Evolutionary conservation across 2,329 filamentous ascomycete species (phyloP), one percentile per base, ranked within the genome.

Genomic region (Hypoxylon sp.): DNA sequence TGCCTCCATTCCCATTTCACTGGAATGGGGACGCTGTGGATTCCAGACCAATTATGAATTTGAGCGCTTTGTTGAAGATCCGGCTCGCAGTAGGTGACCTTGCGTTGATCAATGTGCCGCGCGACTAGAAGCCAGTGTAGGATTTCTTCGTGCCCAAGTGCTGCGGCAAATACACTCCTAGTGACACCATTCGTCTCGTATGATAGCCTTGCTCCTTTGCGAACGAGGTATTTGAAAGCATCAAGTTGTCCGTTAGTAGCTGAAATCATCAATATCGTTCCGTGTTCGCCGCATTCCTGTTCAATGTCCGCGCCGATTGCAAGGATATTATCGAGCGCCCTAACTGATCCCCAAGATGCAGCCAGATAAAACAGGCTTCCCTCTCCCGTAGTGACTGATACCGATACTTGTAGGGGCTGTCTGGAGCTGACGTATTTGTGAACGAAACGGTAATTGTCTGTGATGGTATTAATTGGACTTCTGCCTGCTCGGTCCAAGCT

Each of bases 291-390:
- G 34, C 43, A 23, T 21, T 50, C 21, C n/a, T 17, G 14, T 30
- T 65, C 63, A 2, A 28, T n/a, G 45, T 65, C 57, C 13, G 60
- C 55, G n/a, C 63, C 63, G 5, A 65, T 57, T 45, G 43, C 41
- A 13, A 65, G 41, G 2, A 61, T 32, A 52, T 61, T 41, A 13
- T 61, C 17, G 14, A 65, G 30, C 5, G 51, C 51, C 41, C 17
- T 46, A 17, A 23, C 17, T 19, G 17, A 23, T 13, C 41, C 41
- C 41, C 41, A 23, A 46, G 17, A 46, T n/a, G 41, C 41, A 19
- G 41, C 41, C 17, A 46, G 11, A 14, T 46, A 4, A 11, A 46
- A 46, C 11, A 46, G 11, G 17, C 41, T 46, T 23, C 21, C 41
- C 11, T 46, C 41, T 13, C 41, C 41, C 17, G 41, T 10, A 3